Evolutionary conservation across 2,329 filamentous ascomycete genomes (phyloP), one percentile per base, ranked within the genome.

Genomic region (Colletotrichum sp.): DNA sequence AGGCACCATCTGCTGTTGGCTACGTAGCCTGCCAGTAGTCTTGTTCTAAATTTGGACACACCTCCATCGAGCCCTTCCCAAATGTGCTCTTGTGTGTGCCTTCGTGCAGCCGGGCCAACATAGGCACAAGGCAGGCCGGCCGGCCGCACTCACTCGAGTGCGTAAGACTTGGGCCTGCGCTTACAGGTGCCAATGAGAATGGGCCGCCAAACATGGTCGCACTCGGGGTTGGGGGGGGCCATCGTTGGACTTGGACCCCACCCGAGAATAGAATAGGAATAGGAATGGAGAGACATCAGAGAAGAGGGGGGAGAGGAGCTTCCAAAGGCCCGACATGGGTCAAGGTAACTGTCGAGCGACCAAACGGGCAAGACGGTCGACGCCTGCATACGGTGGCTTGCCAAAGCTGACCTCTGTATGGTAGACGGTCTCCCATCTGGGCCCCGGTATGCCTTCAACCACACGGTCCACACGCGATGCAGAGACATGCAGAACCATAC

Each of bases 121-220:
- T 69, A 75, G 74, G 32, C 70, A 52, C 57, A 64, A 75, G 70
- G 64, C 64, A 75, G 73, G 73, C 70, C 73, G 73, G 64, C 69
- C 43, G 71, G 70, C 70, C 73, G 70, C 63, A 61, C 66, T 73
- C 72, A 63, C 65, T 65, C 69, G 67, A 66, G 64, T 77, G 75
- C 61, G 55, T 64, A 32, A 77, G 65, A 78, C 60, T 69, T 71
- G 28, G 74, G 63, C 63, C 60, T 88, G 87, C 87, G 87, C 87
- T 88, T 88, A 87, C 81, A 85, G 81, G 81, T 81, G 79, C 87
- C 87, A 88, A 88, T 88, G 81, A 84, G 82, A 80, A 79, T 79
- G 81, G 81, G 77, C 78, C 78, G 77, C 67, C 67, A 59, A 74
- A 78, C 30, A 26, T 74, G 72, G 72, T 72, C 77, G 75, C 72